phyloP scores from a whole-genome alignment of 2,329 filamentous ascomycete species.

The Cladosporium sp. region DNA sequence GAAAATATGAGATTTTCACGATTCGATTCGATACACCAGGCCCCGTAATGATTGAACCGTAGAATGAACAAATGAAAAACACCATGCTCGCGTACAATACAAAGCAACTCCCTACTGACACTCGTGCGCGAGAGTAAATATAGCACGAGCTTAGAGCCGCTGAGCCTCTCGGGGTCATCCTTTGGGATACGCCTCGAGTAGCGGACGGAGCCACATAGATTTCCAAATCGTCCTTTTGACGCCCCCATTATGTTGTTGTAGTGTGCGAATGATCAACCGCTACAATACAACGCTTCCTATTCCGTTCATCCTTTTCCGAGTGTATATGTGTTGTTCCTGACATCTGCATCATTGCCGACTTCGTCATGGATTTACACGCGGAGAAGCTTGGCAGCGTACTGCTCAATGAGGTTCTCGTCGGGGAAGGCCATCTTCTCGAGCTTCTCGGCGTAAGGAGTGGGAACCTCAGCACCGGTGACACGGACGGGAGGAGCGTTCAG shows the following conservation, averaged over 20 bases:
- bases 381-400: slow-evolving; percentile 85
- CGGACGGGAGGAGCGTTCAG: slow-evolving; percentile 89
- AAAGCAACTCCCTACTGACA: slow-evolving; percentile 5
- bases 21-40: background rate
- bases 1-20: background rate
- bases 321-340: background rate
- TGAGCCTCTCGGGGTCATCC: background rate
- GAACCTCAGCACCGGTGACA: slow-evolving; percentile 94
- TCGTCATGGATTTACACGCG: slow-evolving; percentile 51
- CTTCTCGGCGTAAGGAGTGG: slow-evolving; percentile 88
- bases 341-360: background rate
- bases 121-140: slow-evolving; percentile 3
- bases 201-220: background rate
- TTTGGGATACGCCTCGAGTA: background rate
- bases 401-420: slow-evolving; percentile 78
- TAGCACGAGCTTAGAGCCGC: slow-evolving; percentile 6
- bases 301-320: background rate
- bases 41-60: background rate
- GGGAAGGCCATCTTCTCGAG: slow-evolving; percentile 96
- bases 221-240: slow-evolving; percentile 8
- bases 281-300: background rate
- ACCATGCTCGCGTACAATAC: slow-evolving; percentile 12
- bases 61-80: background rate
- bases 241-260: slow-evolving; percentile 8
- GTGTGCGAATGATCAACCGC: background rate